Conservation (phyloP, 768 basidiomycete species). For the Terana coerulea region DNA sequence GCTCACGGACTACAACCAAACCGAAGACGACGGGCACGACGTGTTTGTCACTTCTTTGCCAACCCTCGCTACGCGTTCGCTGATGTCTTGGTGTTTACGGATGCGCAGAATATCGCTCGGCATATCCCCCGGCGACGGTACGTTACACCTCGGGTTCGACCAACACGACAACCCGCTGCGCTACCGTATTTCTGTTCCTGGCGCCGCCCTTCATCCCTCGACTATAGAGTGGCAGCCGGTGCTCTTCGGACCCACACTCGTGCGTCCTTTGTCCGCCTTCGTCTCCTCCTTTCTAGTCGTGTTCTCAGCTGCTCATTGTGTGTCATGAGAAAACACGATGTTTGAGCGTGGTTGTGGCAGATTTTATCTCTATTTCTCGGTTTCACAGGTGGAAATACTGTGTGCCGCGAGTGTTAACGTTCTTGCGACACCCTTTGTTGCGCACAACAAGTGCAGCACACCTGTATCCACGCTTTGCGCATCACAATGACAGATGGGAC, state of each 20-base stretch:
- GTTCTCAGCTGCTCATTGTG: no score
- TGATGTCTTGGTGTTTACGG: not conserved
- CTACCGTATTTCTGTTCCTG: slow-evolving; percentile 29
- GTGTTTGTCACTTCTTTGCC: not conserved
- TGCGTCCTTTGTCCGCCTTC: not conserved
- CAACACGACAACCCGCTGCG: slow-evolving; percentile 35
- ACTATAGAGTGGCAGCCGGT: slow-evolving; percentile 21
- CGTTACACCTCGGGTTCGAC: slow-evolving; percentile 32
- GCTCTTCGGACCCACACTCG: slow-evolving; percentile 27
- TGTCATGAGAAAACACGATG: no score
- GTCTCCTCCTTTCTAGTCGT: not conserved
- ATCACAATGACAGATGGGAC: no score
- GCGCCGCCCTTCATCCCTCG: slow-evolving; percentile 27
- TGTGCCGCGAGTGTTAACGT: no score
- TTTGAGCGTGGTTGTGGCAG: no score
- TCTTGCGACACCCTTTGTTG: no score
- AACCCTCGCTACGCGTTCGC: not conserved
- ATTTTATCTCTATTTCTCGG: no score
- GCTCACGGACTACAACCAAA: slow-evolving; percentile 33
- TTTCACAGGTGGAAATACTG: not conserved
- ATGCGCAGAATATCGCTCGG: slow-evolving; percentile 31
- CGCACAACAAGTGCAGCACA: no score
- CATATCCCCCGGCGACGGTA: slow-evolving; percentile 34
- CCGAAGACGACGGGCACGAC: slow-evolving; percentile 30
- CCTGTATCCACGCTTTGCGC: no score